phyloP scores from a whole-genome alignment of 345 rosid species.

The Fremontodendron californicum region DNA sequence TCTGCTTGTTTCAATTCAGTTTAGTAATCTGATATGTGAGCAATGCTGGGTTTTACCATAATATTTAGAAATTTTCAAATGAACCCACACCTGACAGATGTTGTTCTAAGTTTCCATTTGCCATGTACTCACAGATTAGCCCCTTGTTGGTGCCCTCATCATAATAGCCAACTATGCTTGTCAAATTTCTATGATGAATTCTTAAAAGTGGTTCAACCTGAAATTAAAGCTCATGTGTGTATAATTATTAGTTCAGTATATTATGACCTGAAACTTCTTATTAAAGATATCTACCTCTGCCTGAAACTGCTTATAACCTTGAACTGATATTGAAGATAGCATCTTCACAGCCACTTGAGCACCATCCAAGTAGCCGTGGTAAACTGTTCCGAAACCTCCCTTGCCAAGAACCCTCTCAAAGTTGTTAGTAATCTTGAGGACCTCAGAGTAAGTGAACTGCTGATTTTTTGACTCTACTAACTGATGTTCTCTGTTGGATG shows the following conservation, averaged over 20 bases:
- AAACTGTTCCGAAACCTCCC: conserved; percentile 56
- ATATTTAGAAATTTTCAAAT: too few relatives aligned
- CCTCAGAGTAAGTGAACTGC: conserved; percentile 34
- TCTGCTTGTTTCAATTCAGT: too few relatives aligned
- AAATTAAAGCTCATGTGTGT: not conserved
- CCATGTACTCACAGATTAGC: conserved; percentile 49
- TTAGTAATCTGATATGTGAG: too few relatives aligned
- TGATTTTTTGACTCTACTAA: conserved; percentile 24
- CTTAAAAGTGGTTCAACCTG: conserved; percentile 45
- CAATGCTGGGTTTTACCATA: too few relatives aligned
- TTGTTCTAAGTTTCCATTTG: too few relatives aligned
- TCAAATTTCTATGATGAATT: conserved; percentile 50
- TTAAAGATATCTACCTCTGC: conserved; percentile 33
- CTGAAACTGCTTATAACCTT: conserved; percentile 42
- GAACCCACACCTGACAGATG: conserved; percentile 35
- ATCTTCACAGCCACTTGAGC: conserved; percentile 52
- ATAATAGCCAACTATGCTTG: conserved; percentile 45
- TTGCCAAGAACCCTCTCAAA: conserved; percentile 40
- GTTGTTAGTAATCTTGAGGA: conserved; percentile 39
- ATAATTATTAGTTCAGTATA: not conserved
- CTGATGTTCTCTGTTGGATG: not conserved
- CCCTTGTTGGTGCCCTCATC: conserved; percentile 39
- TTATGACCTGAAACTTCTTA: not conserved
- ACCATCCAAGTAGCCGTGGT: conserved; percentile 38
- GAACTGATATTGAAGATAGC: conserved; percentile 38